phyloP scores from a whole-genome alignment of 108 stramenopile genomes.

The Schizochytrium sp. region DNA sequence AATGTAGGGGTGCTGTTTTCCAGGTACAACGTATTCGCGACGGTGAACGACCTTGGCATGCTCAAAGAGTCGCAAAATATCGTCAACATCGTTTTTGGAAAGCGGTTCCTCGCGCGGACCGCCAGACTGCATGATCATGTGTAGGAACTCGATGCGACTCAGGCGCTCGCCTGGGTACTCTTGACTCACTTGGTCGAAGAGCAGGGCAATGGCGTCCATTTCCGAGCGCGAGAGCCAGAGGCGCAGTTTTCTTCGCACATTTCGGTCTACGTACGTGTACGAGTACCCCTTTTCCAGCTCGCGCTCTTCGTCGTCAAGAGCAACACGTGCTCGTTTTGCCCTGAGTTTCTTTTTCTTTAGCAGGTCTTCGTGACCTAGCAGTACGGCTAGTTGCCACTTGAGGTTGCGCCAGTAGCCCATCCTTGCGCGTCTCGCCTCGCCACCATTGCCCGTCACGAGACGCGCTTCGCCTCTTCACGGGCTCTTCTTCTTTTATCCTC shows the following conservation, averaged over 20 bases:
- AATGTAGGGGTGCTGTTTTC: background rate
- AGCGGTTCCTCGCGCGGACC: background rate
- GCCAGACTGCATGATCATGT: background rate
- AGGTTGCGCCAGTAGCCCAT: background rate
- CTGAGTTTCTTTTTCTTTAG: background rate
- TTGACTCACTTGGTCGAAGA: background rate
- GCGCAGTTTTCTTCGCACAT: background rate
- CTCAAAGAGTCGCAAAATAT: background rate
- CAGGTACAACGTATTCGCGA: background rate
- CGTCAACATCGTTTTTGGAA: background rate
- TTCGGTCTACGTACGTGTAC: background rate
- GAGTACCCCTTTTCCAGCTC: background rate
- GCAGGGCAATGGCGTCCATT: background rate
- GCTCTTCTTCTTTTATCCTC: too few species aligned
- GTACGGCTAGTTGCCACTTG: background rate
- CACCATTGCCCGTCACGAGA: background rate
- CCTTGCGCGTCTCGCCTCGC: background rate
- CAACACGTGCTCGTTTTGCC: background rate
- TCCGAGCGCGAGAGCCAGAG: background rate
- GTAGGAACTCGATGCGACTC: background rate
- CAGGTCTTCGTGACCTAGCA: background rate
- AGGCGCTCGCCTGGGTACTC: background rate
- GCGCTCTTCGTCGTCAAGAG: background rate
- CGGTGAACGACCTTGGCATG: background rate
- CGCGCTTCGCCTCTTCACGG: background rate